Evolutionary conservation across 1,139 yeast species (phyloP).

Genomic region (Suhomyces anneliseae): DNA sequence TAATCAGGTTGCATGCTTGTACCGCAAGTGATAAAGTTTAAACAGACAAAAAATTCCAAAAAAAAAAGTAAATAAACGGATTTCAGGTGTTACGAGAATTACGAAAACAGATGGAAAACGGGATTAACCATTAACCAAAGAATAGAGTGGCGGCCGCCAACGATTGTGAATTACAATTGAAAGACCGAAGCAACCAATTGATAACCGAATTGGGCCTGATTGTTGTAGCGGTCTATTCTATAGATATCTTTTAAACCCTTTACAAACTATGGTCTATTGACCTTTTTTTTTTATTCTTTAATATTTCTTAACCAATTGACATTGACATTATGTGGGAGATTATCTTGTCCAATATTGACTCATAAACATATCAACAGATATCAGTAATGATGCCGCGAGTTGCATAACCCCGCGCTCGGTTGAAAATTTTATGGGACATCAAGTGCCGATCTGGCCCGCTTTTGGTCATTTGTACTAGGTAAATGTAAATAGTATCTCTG

Average conservation of each 20-base stretch:
- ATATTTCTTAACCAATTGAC: too few species aligned
- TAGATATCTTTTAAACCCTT: too few species aligned
- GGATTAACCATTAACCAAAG: background rate
- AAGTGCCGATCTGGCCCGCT: background rate
- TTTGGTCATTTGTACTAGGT: background rate
- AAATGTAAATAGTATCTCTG: too few species aligned
- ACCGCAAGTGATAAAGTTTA: background rate
- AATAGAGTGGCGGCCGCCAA: background rate
- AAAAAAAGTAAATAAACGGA: background rate
- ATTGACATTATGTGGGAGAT: too few species aligned
- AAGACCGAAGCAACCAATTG: background rate
- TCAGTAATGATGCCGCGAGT: background rate
- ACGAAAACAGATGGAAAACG: background rate
- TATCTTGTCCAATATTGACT: background rate
- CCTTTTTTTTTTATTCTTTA: too few species aligned
- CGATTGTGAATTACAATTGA: background rate
- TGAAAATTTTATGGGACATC: background rate
- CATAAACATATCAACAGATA: background rate
- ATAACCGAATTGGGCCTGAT: background rate
- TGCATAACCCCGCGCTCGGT: background rate
- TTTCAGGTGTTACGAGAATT: conserved; percentile 1
- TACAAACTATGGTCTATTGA: too few species aligned
- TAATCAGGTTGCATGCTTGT: background rate
- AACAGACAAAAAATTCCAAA: too few species aligned
- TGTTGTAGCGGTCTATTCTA: background rate